Conservation (phyloP, 345 rosid genomes). For the Acer negundo region DNA sequence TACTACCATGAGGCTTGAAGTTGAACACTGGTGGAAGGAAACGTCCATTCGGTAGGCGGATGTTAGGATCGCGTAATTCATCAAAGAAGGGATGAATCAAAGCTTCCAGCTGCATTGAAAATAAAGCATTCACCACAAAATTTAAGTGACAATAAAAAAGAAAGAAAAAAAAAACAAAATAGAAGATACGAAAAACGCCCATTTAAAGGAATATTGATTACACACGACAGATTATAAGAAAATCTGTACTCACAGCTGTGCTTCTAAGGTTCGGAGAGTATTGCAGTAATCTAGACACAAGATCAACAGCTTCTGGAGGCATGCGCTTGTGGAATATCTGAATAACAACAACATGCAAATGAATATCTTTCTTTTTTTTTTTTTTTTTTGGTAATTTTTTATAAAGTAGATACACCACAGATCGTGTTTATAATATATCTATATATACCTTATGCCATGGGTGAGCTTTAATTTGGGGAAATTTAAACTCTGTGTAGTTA, state of each 20-base stretch:
- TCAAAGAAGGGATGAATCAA: constrained; percentile 93
- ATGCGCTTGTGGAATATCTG: constrained; percentile 95
- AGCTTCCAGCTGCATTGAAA: constrained; percentile 66
- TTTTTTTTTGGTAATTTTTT: not conserved
- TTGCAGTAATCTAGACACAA: constrained; percentile 91
- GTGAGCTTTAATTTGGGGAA: constrained; percentile 98
- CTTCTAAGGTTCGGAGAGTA: constrained; percentile 96
- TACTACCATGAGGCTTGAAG: constrained; percentile 73
- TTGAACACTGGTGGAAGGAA: constrained; percentile 94
- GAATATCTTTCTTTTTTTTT: not conserved
- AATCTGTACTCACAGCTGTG: constrained; percentile 69
- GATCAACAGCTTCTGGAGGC: constrained; percentile 99
- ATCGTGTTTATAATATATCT: not conserved
- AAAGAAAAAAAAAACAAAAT: too few species aligned
- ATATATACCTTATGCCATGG: constrained; percentile 93
- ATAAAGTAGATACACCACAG: not conserved
- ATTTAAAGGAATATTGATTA: not conserved
- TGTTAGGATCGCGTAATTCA: constrained; percentile 84
- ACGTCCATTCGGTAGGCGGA: constrained; percentile 84
- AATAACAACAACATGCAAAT: constrained; percentile 14
- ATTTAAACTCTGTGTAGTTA: constrained; percentile 92
- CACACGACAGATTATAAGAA: not conserved
- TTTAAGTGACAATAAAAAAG: not conserved
- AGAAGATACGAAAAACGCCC: not conserved
- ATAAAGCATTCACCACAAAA: not conserved